Conservation (phyloP, 306 rosid species). For the Astragalus membranaceus region DNA sequence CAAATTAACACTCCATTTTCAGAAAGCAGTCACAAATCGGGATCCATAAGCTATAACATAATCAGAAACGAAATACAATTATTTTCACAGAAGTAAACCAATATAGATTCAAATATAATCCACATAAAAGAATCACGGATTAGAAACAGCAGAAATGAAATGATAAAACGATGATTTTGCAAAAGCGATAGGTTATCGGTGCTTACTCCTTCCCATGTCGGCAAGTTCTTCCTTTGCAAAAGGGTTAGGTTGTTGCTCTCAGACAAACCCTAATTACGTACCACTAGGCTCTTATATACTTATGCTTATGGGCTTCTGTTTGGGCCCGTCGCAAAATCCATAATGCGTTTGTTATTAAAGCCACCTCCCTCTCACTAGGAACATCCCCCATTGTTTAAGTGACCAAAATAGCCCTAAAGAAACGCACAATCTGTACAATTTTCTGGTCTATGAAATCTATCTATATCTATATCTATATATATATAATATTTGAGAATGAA, state of each 20-base stretch:
- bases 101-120: background rate
- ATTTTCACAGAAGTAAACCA: background rate
- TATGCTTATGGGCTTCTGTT: background rate
- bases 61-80: too few species aligned
- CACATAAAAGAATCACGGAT: too few species aligned
- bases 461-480: too few species aligned
- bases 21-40: background rate
- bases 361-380: too few species aligned
- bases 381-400: too few species aligned
- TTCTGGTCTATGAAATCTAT: too few species aligned
- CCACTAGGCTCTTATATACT: too few species aligned
- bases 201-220: slow-evolving; percentile 58
- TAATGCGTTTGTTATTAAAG: too few species aligned
- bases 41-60: too few species aligned
- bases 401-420: too few species aligned
- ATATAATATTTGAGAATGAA: too few species aligned
- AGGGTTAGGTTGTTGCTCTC: background rate
- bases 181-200: background rate
- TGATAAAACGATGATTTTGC: background rate
- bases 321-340: background rate
- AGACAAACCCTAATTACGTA: background rate
- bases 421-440: too few species aligned
- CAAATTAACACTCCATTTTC: background rate
- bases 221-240: background rate
- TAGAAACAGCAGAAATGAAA: background rate